Base-by-base conservation (phyloP, 192 early-diverging fungal species). In the Backusella mclennaniae region DNA sequence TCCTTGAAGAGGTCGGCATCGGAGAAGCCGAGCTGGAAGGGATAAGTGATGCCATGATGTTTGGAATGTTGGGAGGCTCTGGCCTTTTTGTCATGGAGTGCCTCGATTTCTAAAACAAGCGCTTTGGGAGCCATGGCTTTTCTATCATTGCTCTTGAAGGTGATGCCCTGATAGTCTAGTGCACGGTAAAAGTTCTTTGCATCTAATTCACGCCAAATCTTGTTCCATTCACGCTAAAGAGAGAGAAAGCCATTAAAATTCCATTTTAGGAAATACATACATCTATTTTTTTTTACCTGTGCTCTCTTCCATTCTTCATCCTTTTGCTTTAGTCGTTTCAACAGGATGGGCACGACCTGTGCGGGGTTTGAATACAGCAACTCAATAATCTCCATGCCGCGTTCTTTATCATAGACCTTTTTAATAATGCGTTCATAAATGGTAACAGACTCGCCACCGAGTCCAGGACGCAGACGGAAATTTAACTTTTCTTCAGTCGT, bases 251-350 rank as follows among this genome's bases (percentile, higher is more conserved):
- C 26, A 44, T 2, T 17, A 36, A 38, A n/a, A 35, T 33, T 33
- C 33, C 33, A 33, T 33, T 33, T 33, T 33, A 33, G 33, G 33
- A 4, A 68, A 0, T 67, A 31, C 4, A 31, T 46, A 9, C 31
- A 42, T 53, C 6, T 15, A 23, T 26, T 53, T 0, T 23, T n/a
- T 52, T 53, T 23, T 84, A 93, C 91, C 84, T 94, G 92, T 29
- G 93, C 84, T n/a, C 90, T 82, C 73, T 94, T 94, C 97, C 96
- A 99, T 79, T 99, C 97, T 83, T 99, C 97, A 81, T 99, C 96
- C 81, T 99, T 99, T 78, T 99, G 97, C 85, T 97, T 97, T 29
- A 99, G 84, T 23, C 98, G 92, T 79, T 93, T 95, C 31, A 99
- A 83, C 53, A 99, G 94, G 23, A 99, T 91, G 1, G 98, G 98